Evolutionary conservation across 768 basidiomycete species (phyloP).

Genomic region (Macrolepiota albuminosa): DNA sequence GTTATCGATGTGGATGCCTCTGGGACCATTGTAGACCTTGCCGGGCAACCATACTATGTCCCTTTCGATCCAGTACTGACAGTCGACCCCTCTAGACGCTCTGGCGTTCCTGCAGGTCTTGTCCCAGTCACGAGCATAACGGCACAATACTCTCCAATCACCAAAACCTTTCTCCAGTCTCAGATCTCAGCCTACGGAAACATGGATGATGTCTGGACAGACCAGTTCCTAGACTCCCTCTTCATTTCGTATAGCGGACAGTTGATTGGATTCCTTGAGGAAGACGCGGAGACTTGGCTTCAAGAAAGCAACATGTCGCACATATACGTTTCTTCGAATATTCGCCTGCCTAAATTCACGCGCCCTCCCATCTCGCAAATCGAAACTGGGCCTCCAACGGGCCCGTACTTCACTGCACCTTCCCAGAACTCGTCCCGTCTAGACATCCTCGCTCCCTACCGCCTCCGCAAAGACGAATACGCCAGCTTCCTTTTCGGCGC

Average conservation of each 20-base stretch:
- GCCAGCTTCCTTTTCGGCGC: slow-evolving; percentile 39
- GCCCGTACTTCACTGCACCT: slow-evolving; percentile 23
- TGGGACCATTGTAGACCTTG: slow-evolving; percentile 12
- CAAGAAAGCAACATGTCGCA: slow-evolving; percentile 17
- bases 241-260: slow-evolving; percentile 25
- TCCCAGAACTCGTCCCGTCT: background rate
- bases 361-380: slow-evolving; percentile 12
- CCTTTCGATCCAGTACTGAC: slow-evolving; percentile 11
- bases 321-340: slow-evolving; percentile 19
- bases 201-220: slow-evolving; percentile 31
- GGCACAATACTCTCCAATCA: slow-evolving; percentile 21
- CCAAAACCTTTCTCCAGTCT: slow-evolving; percentile 20
- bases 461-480: slow-evolving; percentile 38
- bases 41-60: slow-evolving; percentile 19
- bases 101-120: slow-evolving; percentile 7
- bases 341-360: slow-evolving; percentile 15
- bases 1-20: slow-evolving; percentile 6
- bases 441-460: slow-evolving; percentile 26
- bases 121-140: slow-evolving; percentile 23
- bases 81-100: slow-evolving; percentile 2
- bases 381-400: slow-evolving; percentile 18
- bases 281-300: slow-evolving; percentile 23
- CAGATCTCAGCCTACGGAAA: slow-evolving; percentile 19
- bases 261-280: slow-evolving; percentile 19
- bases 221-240: slow-evolving; percentile 22